Conservation (phyloP, 257 asterid species). For the Gentiana dahurica region DNA sequence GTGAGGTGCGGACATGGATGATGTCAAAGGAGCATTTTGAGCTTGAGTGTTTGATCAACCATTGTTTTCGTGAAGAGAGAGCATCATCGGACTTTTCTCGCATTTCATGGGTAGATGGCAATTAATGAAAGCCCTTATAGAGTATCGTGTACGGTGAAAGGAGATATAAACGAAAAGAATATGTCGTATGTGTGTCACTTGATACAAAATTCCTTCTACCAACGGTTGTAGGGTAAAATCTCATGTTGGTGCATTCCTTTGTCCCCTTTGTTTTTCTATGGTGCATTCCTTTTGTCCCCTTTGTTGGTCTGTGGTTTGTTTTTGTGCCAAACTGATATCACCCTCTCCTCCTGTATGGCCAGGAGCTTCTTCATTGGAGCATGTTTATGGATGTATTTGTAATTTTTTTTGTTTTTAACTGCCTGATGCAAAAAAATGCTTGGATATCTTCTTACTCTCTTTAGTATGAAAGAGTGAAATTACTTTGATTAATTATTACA, state of each 20-base stretch:
- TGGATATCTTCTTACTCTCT: no score
- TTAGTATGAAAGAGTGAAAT: no score
- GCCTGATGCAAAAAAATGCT: not conserved
- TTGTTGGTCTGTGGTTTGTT: not conserved
- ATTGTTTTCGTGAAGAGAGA: not conserved
- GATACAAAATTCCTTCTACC: no score
- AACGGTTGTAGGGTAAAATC: no score
- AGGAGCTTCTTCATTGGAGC: not conserved
- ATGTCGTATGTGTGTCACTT: no score
- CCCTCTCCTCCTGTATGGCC: not conserved
- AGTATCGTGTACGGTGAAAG: no score
- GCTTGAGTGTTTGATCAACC: not conserved
- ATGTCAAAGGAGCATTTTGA: not conserved
- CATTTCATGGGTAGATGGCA: not conserved
- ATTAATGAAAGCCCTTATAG: no score
- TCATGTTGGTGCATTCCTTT: not conserved
- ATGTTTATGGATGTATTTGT: not conserved
- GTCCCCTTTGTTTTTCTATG: not conserved
- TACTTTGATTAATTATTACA: no score
- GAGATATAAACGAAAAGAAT: no score
- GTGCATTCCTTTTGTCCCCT: not conserved
- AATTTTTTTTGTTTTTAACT: not conserved
- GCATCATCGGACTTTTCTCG: slow-evolving; percentile 1
- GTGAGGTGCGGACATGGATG: not conserved
- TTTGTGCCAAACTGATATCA: no score